A percentile compares a stretch with the other conserved stretches of the same genome.
Evolutionary conservation across 805 yeast genomes (phyloP).

Genomic region (Candida palmyrensis): DNA sequence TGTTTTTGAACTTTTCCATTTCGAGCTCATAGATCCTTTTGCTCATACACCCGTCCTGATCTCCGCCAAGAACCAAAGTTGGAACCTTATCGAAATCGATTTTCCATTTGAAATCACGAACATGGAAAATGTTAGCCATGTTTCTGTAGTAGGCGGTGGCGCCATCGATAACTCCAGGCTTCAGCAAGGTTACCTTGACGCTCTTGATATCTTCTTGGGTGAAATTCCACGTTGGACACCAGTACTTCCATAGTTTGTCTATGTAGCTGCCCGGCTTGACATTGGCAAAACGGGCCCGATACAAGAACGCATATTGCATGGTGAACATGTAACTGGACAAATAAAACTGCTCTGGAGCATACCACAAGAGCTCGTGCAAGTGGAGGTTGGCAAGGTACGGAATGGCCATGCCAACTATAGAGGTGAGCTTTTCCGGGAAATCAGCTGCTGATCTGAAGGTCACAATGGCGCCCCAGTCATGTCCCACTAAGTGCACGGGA

Average conservation of each 20-base stretch:
- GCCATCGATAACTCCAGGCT: slow-evolving; percentile 23
- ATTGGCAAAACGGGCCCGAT: slow-evolving; percentile 14
- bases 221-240: slow-evolving; percentile 38
- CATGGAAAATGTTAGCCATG: slow-evolving; percentile 15
- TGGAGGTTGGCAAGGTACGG: slow-evolving; percentile 28
- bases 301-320: slow-evolving; percentile 27
- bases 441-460: slow-evolving; percentile 28
- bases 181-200: slow-evolving; percentile 22
- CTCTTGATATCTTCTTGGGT: slow-evolving; percentile 17
- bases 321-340: slow-evolving; percentile 30
- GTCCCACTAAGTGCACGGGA: slow-evolving; percentile 36
- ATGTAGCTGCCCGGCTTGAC: slow-evolving; percentile 19
- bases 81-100: slow-evolving; percentile 34
- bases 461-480: slow-evolving; percentile 41
- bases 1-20: slow-evolving; percentile 10
- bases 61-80: slow-evolving; percentile 30
- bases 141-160: slow-evolving; percentile 37
- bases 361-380: slow-evolving; percentile 21
- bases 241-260: slow-evolving; percentile 27
- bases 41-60: slow-evolving; percentile 37
- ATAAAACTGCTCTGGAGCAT: slow-evolving; percentile 31
- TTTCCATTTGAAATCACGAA: slow-evolving; percentile 16
- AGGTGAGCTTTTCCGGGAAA: slow-evolving; percentile 29
- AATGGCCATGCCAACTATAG: slow-evolving; percentile 33
- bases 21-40: slow-evolving; percentile 21